Evolutionary conservation across 2,329 filamentous ascomycete species (phyloP), one percentile per base, ranked within the genome.

Genomic region (Aaosphaeria pasadenensis): DNA sequence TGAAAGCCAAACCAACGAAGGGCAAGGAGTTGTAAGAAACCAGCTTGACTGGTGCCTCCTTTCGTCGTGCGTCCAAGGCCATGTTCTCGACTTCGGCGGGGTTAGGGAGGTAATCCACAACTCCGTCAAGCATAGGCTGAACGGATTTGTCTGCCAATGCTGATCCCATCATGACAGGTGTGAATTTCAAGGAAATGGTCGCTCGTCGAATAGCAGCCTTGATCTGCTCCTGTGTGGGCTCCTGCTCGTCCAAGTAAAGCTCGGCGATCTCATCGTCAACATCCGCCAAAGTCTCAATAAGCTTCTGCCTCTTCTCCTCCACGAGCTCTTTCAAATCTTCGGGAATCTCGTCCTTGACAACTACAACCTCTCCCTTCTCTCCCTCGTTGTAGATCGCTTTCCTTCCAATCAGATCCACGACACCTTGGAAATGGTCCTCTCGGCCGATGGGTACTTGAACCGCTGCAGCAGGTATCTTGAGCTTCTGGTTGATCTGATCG

Each of bases 241-340:
- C 86, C 61, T 82, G 74, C 73, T 97, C 94, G 4, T 96, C 91
- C 45, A 99, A 75, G 78, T 91, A 97, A 44, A 96, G 77, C 73
- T 99, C 91, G 24, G 92, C 92, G 51, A 99, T 97, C 71, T 96
- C 91, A 59, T 99, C 94, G 64, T 99, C 94, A 40, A 97, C 92
- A 74, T 99, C 94, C 29, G 94, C 94, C 46, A 99, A 81, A 58
- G 91, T 95, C 76, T 97, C 94, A 52, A 99, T 91, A 51, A 99
- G 79, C 62, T 87, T 85, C 64, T 86, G 84, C 53, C 91, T 83
- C 76, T 91, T 91, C 77, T 96, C 86, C 58, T 88, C 79, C 17
- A 83, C 91, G 33, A 96, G 69, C n/a, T 82, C 79, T 62, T 85
- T 79, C 28, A 96, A 76, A 38, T 91, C 83, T n/a, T 83, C 84